These are phyloP conservation scores for Gossypium gossypioides DNA, from an alignment of 441 rosid species.

Conservation along the genomic window DNA sequence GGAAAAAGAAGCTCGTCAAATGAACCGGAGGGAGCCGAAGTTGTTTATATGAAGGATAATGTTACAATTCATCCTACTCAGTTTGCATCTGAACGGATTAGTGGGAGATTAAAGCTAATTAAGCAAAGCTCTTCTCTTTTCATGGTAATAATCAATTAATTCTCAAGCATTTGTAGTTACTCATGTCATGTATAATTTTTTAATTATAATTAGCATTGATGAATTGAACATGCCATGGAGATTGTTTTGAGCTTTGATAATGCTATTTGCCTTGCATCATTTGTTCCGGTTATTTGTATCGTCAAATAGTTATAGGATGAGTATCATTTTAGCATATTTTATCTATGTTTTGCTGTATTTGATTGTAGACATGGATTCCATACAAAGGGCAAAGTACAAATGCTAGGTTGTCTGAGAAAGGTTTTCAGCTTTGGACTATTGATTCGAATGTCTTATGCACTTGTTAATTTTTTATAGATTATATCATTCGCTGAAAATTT, in stretches of 20 bases:
- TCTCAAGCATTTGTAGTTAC: neutral
- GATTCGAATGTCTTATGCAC: slow-evolving; percentile 3
- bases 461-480: slow-evolving; percentile 3
- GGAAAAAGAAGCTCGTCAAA: slow-evolving; percentile 43
- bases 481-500: neutral
- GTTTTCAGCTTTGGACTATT: slow-evolving; percentile 24
- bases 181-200: neutral
- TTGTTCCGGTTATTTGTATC: neutral
- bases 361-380: slow-evolving; percentile 79
- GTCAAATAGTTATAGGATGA: neutral
- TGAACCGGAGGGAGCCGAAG: slow-evolving; percentile 63
- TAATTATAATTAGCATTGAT: neutral
- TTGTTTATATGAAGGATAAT: slow-evolving; percentile 67
- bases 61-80: slow-evolving; percentile 93
- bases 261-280: neutral
- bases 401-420: slow-evolving; percentile 70
- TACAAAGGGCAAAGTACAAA: slow-evolving; percentile 65
- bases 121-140: slow-evolving; percentile 66
- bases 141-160: slow-evolving; percentile 39
- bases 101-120: slow-evolving; percentile 81
- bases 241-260: neutral
- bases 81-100: slow-evolving; percentile 78
- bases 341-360: slow-evolving; percentile 3
- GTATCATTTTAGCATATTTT: neutral
- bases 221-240: neutral